A percentile compares a stretch with the other conserved stretches of the same genome.
Evolutionary conservation across 768 basidiomycete species (phyloP).

Genomic region (Cystobasidium onofrii): DNA sequence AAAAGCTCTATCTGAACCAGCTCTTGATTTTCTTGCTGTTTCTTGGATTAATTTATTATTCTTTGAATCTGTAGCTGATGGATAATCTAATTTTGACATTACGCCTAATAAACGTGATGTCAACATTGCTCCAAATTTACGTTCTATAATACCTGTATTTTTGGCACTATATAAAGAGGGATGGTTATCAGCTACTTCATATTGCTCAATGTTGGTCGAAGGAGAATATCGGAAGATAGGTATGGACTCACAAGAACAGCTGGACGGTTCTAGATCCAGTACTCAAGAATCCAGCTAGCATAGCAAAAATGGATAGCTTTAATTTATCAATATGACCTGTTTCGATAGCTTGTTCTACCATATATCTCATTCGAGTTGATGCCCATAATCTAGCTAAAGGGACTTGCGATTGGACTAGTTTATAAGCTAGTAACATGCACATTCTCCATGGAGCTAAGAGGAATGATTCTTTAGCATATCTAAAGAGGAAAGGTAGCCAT

Average conservation of each 20-base stretch:
- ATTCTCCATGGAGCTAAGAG: constrained; percentile 21
- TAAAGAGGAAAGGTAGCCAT: constrained; percentile 7
- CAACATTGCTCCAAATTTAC: constrained; percentile 14
- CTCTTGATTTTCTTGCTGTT: background rate
- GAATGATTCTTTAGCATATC: constrained; percentile 14
- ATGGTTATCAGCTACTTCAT: no score
- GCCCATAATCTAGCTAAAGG: constrained; percentile 23
- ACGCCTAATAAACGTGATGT: constrained; percentile 9
- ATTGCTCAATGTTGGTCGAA: no score
- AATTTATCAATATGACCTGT: constrained; percentile 7
- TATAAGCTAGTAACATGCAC: background rate
- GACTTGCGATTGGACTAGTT: background rate
- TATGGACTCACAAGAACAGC: constrained; percentile 16
- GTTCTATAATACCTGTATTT: constrained; percentile 24
- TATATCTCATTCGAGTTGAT: background rate
- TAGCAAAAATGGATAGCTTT: background rate
- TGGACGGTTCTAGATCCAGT: background rate
- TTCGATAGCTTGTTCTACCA: constrained; percentile 20
- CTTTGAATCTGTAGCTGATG: background rate
- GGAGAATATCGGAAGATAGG: no score
- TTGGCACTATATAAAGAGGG: background rate
- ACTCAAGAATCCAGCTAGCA: background rate
- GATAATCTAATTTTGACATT: constrained; percentile 7
- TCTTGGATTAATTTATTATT: constrained; percentile 16
- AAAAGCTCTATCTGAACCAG: constrained; percentile 18